Evolutionary conservation across 1,139 yeast genomes (phyloP).

Genomic region (Wickerhamomyces sp.): DNA sequence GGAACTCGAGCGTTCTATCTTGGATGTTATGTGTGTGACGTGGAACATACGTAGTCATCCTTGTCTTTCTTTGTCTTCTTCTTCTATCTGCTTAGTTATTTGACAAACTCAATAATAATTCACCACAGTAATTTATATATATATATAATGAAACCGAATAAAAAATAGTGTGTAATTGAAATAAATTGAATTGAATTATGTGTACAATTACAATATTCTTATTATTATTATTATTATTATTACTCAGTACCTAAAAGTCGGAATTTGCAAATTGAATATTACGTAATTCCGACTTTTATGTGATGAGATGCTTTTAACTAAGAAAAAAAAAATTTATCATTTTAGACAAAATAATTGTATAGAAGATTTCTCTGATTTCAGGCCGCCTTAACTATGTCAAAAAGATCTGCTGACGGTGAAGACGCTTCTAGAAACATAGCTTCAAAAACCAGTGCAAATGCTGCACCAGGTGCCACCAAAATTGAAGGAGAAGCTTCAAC

Average conservation of each 20-base stretch:
- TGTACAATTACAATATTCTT: too few species aligned
- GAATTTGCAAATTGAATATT: too few species aligned
- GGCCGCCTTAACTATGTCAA: slow-evolving; percentile 44
- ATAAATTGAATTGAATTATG: too few species aligned
- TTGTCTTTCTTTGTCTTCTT: not conserved
- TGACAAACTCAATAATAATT: too few species aligned
- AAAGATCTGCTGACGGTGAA: slow-evolving; percentile 49
- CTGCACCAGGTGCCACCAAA: slow-evolving; percentile 29
- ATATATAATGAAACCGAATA: too few species aligned
- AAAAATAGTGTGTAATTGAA: too few species aligned
- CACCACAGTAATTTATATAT: too few species aligned
- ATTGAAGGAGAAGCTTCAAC: slow-evolving; percentile 22
- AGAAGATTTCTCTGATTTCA: too few species aligned
- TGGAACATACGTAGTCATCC: slow-evolving; percentile 12
- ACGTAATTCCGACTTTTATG: too few species aligned
- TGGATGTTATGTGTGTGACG: slow-evolving; percentile 37
- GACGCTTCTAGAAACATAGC: slow-evolving; percentile 33
- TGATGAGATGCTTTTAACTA: too few species aligned
- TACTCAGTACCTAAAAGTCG: too few species aligned
- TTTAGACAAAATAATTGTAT: not conserved
- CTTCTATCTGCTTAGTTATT: not conserved
- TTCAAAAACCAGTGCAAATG: slow-evolving; percentile 29
- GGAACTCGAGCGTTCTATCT: slow-evolving; percentile 82
- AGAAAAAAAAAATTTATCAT: not conserved
- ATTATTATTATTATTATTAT: too few species aligned